phyloP scores from a whole-genome alignment of 1,139 yeast species.

The Trichomonascaceae sp. region DNA sequence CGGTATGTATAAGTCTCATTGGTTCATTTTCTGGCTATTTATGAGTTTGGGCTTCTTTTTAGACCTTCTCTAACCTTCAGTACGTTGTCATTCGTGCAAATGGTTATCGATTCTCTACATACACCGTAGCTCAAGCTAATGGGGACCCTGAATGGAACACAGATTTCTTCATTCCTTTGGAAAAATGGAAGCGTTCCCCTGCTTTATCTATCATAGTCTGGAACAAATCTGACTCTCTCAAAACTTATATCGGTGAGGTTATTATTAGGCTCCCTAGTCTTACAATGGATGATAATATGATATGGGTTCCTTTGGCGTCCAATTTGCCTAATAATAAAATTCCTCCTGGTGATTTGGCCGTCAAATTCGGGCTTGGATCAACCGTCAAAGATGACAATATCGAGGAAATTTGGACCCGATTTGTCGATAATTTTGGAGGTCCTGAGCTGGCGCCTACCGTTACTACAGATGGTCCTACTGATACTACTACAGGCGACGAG shows the following conservation, averaged over 20 bases:
- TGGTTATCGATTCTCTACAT: slow-evolving; percentile 30
- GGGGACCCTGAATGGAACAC: slow-evolving; percentile 31
- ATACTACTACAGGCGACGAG: slow-evolving; percentile 11
- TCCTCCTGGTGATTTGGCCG: slow-evolving; percentile 47
- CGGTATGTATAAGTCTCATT: not conserved
- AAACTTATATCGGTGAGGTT: slow-evolving; percentile 52
- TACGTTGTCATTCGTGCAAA: slow-evolving; percentile 27
- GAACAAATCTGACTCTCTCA: slow-evolving; percentile 31
- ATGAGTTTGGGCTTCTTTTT: not conserved
- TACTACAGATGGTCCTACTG: slow-evolving; percentile 7
- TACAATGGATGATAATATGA: slow-evolving; percentile 33
- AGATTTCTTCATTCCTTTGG: slow-evolving; percentile 26
- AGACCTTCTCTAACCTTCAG: slow-evolving; percentile 7
- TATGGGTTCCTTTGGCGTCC: slow-evolving; percentile 7
- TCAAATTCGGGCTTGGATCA: slow-evolving; percentile 40
- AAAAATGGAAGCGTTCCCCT: slow-evolving; percentile 19
- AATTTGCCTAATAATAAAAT: slow-evolving; percentile 26
- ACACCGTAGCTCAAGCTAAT: slow-evolving; percentile 28
- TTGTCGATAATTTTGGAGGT: slow-evolving; percentile 11
- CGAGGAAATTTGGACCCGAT: slow-evolving; percentile 16
- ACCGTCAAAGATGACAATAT: slow-evolving; percentile 11
- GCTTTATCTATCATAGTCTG: slow-evolving; percentile 33
- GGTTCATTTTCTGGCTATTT: not conserved
- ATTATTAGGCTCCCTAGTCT: slow-evolving; percentile 36
- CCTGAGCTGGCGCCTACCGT: slow-evolving; percentile 3